Evolutionary conservation across 2,329 filamentous ascomycete species (phyloP).

Genomic region (Alternaria panax): DNA sequence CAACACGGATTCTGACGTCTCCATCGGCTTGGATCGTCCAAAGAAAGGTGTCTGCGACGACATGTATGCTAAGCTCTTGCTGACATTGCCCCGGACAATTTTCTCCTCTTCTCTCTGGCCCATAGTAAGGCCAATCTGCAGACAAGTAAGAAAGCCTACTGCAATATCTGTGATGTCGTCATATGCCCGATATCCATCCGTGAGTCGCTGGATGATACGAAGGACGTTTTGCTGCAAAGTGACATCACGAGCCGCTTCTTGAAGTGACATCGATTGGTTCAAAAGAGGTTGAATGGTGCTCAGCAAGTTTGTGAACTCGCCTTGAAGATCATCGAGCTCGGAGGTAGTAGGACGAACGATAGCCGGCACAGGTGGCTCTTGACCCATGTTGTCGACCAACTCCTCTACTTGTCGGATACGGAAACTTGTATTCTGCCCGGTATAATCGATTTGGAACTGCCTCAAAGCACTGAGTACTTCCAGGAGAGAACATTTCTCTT

Average conservation of each 20-base stretch:
- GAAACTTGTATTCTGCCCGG: slow-evolving; percentile 71
- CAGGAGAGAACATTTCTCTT: slow-evolving; percentile 64
- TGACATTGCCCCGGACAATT: slow-evolving; percentile 18
- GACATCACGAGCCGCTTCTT: slow-evolving; percentile 40
- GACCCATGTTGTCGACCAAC: slow-evolving; percentile 70
- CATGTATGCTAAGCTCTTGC: slow-evolving; percentile 36
- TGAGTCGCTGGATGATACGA: slow-evolving; percentile 74
- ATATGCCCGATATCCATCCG: slow-evolving; percentile 75
- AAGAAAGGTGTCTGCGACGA: slow-evolving; percentile 45
- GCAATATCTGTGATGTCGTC: slow-evolving; percentile 84
- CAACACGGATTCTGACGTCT: slow-evolving; percentile 27
- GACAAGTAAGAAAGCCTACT: slow-evolving; percentile 78
- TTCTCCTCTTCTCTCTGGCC: slow-evolving; percentile 31
- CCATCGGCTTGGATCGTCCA: slow-evolving; percentile 23
- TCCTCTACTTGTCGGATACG: slow-evolving; percentile 69
- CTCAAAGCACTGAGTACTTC: slow-evolving; percentile 67
- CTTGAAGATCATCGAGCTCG: slow-evolving; percentile 75
- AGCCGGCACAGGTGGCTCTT: slow-evolving; percentile 69
- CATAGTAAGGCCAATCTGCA: slow-evolving; percentile 77
- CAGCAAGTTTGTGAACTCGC: slow-evolving; percentile 80
- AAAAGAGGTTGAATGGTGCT: slow-evolving; percentile 43
- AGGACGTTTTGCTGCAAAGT: slow-evolving; percentile 64
- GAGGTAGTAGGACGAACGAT: slow-evolving; percentile 76
- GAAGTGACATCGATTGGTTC: slow-evolving; percentile 28
- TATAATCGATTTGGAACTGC: slow-evolving; percentile 71